phyloP scores from a whole-genome alignment of 78 protist species.

The Acrasis kona region DNA sequence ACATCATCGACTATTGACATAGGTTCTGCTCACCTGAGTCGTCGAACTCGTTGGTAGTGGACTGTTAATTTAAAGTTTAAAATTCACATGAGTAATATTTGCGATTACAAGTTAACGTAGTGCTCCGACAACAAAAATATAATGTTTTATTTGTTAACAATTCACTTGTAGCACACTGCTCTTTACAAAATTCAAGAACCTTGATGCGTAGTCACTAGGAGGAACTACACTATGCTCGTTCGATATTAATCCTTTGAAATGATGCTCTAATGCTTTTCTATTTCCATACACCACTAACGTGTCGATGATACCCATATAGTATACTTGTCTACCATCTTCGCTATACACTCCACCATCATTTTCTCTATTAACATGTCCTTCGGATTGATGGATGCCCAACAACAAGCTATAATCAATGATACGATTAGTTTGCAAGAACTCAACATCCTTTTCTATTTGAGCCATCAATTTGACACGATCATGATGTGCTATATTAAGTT shows the following conservation, averaged over 20 bases:
- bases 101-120: too few species aligned
- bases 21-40: too few species aligned
- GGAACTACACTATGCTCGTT: background rate
- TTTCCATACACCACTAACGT: background rate
- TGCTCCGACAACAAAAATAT: too few species aligned
- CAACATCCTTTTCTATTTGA: constrained; percentile 30
- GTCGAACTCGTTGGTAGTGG: too few species aligned
- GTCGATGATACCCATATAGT: constrained; percentile 29
- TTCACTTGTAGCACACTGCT: background rate
- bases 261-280: constrained; percentile 5
- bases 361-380: too few species aligned
- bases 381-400: constrained; percentile 47
- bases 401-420: constrained; percentile 62
- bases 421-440: constrained; percentile 1
- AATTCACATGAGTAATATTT: too few species aligned
- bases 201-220: constrained; percentile 7
- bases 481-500: background rate
- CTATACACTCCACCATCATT: background rate
- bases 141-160: too few species aligned
- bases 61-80: too few species aligned
- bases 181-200: constrained; percentile 5
- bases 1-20: too few species aligned
- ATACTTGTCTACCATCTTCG: background rate
- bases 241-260: background rate
- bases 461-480: background rate